A percentile compares a stretch with the other conserved stretches of the same genome.
Conservation (phyloP, 306 rosid species). For the Begonia masoniana region DNA sequence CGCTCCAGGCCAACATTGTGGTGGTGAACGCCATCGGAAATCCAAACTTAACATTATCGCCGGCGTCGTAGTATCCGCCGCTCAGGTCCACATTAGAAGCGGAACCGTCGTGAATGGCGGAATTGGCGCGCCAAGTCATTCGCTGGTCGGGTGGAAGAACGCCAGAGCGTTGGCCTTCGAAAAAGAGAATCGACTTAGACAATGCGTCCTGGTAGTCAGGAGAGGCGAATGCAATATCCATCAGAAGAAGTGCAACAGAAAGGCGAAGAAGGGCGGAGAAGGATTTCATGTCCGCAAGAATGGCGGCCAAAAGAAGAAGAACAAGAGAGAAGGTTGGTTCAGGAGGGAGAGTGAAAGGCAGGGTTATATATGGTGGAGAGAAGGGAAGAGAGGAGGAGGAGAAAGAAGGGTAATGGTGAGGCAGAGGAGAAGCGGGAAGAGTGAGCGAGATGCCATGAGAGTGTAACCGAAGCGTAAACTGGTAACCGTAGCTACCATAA, state of each 20-base stretch:
- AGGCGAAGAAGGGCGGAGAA: neutral
- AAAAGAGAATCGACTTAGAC: constrained; percentile 61
- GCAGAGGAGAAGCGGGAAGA: constrained; percentile 1
- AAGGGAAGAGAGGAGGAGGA: constrained; percentile 45
- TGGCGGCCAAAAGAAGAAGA: neutral
- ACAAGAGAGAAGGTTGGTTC: neutral
- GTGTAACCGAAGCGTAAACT: constrained; percentile 17
- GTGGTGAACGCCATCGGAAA: constrained; percentile 95
- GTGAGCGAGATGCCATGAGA: neutral
- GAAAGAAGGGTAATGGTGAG: constrained; percentile 8
- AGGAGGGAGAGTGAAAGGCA: neutral
- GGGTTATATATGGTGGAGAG: constrained; percentile 12
- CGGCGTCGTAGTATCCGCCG: constrained; percentile 97
- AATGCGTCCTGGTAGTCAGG: constrained; percentile 70
- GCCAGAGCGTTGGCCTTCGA: constrained; percentile 88
- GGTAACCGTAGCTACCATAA: too few relatives aligned
- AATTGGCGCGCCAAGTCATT: constrained; percentile 44
- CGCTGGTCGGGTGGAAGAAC: constrained; percentile 57
- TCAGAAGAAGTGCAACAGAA: neutral
- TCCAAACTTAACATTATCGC: constrained; percentile 74
- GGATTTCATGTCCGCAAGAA: neutral
- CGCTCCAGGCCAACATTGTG: constrained; percentile 91
- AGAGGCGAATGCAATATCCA: neutral
- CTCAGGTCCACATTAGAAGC: constrained; percentile 51
- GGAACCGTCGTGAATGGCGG: constrained; percentile 75